Evolutionary conservation across 148 eudicot genomes (phyloP), one percentile per base, ranked within the genome.

Genomic region (Tetragonia tetragonoides): DNA sequence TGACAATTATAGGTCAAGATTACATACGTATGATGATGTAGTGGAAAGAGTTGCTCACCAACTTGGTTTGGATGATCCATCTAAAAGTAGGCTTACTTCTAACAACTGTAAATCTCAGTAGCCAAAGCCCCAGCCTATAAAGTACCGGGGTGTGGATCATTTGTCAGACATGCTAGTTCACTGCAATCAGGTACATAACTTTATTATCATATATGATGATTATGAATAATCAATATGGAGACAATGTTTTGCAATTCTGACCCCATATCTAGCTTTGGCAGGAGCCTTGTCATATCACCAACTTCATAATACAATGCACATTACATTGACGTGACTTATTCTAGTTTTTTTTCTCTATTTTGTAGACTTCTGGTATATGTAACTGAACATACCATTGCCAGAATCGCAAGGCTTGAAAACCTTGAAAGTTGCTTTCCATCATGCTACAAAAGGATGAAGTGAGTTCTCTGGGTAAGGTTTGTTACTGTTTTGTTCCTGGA

Each of bases 101-200:
- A 97, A 94, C 81, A 94, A 94, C 78, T 92, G 97, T 76, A 92
- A 92, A 85, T 90, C 97, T 69, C 97, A 94, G 84, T 97, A 92
- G 76, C 98, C 98, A 70, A 94, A 94, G 76, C 98, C 98, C 51
- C 97, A 94, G 79, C 98, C 95, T 49, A 94, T 94, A 44, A 92
- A 89, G 78, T 94, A 94, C 60, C 87, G 98, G 21, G 98, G 92
- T 28, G 92, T 87, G 78, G 98, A 92, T 76, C 92, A 81, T 86
- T 85, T 94, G 83, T 79, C 91, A 66, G 97, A 94, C 77, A 94
- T 94, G 95, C 86, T 92, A 81, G 86, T 89, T 63, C 98, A 94
- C 83, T 89, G 92, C 77, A 94, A 92, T 83, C 98, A 94, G 93
- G 98, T 94, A 79, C 34, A 47, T 76, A 1, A 24, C 63, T 40